These are phyloP conservation scores for Colletotrichum lindemuthianum DNA, from an alignment of 2,329 filamentous ascomycete species.

Conservation along the genomic window DNA sequence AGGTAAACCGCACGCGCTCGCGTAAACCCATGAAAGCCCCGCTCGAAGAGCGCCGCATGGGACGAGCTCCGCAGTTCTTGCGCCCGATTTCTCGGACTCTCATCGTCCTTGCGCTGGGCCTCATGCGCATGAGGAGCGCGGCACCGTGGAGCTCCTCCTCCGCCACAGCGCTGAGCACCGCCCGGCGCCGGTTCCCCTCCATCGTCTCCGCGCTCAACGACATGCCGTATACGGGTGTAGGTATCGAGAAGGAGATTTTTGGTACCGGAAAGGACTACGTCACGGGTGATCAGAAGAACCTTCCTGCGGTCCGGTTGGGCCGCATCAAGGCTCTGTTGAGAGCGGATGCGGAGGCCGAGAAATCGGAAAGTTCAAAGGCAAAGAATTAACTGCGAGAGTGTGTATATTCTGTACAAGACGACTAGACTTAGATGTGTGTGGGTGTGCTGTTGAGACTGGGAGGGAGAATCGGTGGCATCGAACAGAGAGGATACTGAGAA, in stretches of 20 bases:
- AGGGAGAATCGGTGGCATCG: background rate
- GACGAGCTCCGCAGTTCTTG: slow-evolving; percentile 48
- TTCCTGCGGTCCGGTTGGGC: too few species aligned
- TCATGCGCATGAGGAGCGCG: slow-evolving; percentile 59
- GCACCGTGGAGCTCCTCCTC: slow-evolving; percentile 60
- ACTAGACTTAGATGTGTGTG: background rate
- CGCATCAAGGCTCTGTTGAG: background rate
- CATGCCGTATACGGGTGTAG: slow-evolving; percentile 29
- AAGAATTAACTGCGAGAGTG: background rate
- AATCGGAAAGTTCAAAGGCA: too few species aligned
- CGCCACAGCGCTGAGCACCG: slow-evolving; percentile 49
- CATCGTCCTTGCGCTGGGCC: slow-evolving; percentile 59
- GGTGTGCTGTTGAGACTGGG: background rate
- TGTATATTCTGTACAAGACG: slow-evolving; percentile 7
- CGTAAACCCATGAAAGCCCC: slow-evolving; percentile 44
- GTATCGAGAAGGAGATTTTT: slow-evolving; percentile 40
- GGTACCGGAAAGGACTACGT: background rate
- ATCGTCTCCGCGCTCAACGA: slow-evolving; percentile 52
- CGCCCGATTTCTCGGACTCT: slow-evolving; percentile 58
- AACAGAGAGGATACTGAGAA: background rate
- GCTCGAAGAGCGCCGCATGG: slow-evolving; percentile 51
- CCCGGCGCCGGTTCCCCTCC: slow-evolving; percentile 52
- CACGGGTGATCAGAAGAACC: background rate
- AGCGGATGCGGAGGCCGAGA: too few species aligned
- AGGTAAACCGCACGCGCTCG: slow-evolving; percentile 36